Evolutionary conservation across 129 eudicot genomes (phyloP), one percentile per base, ranked within the genome.

Genomic region (Rutidosis leptorrhynchoides): DNA sequence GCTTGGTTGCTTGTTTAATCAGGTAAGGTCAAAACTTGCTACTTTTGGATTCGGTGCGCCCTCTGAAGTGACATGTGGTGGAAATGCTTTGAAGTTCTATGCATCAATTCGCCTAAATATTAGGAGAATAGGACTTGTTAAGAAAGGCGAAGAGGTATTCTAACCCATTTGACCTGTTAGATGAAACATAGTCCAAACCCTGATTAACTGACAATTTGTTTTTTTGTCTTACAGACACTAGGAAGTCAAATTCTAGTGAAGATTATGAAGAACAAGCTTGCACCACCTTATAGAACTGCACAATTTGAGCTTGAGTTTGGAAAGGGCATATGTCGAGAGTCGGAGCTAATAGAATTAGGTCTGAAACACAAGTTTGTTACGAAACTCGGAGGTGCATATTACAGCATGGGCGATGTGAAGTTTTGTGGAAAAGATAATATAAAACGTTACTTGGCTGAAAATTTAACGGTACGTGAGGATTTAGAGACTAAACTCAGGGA

Each of bases 91-190:
- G 90, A 93, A 93, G 79, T 93, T 88, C 63, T 93, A 93, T 74
- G 95, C 98, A 67, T 93, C 98, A 27, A 65, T 93, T 67, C 98
- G 98, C 45, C 79, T 93, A 59, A 85, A 93, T 72, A 75, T 93
- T 30, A 83, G 74, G 65, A 83, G 96, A 73, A 77, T 72, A n/a
- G 98, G 95, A 51, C 79, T 82, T n/a, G 91, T 93, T 71, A 93
- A 93, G 84, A 83, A 86, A 75, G 98, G 96, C 62, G 98, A 93
- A 17, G 96, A 93, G 98, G 98, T 93, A 88, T 35, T 46, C n/a
- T n/a, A n/a, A n/a, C n/a, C n/a, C n/a, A n/a, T n/a, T n/a, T 6
- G 23, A 9, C 0, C 23, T 19, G 56, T 51, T 8, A 19, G 21
- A 51, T 51, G 12, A 37, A 11, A 12, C 46, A 40, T 40, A 2